Evolutionary conservation across 2,329 filamentous ascomycete species (phyloP), one percentile per base, ranked within the genome.

Genomic region (Ascochyta rabiei): DNA sequence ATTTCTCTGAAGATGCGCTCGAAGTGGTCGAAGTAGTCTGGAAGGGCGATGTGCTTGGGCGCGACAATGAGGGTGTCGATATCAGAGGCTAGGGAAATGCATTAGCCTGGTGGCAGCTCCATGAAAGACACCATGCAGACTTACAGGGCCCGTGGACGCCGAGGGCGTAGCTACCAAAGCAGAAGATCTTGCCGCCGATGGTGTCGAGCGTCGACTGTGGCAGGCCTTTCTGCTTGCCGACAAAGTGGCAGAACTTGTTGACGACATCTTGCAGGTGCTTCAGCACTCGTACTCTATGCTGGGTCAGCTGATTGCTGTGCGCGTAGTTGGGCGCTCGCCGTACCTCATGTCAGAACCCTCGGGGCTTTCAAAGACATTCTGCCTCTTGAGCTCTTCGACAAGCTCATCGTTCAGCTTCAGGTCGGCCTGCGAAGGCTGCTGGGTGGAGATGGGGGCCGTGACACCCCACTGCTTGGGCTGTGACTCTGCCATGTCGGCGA

Each of bases 1-100:
- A 95, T 88, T 62, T 88, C 82, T 64, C 88, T 80, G 43, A 99
- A 84, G 42, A 96, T 79, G 18, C 85, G 81, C n/a, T 93, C 93
- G 66, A 97, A 97, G 66, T 89, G 82, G 47, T 89, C 80, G 79
- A 99, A 99, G 80, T 96, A 99, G 76, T 99, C 91, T 28, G 93
- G 88, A 55, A 91, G 88, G 12, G 85, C 85, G 47, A 98, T 89
- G 70, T 96, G 92, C 77, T 91, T 93, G 9, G 95, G 95, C 13
- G 89, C 93, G 45, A 97, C 89, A 55, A 98, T 87, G 46, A 99
- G 85, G 1, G 95, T 97, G 79, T 99, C 95, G 67, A 99, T 98
- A 86, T 99, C 95, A 41, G 95, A 98, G 45, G 92, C 92, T 85
- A 40, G 42, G n/a, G n/a, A 10, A 38, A 30, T 18, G 31, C 8